Evolutionary conservation across 805 yeast species (phyloP), one percentile per base, ranked within the genome.

Genomic region (Cyberlindnera samutprakarnensis): DNA sequence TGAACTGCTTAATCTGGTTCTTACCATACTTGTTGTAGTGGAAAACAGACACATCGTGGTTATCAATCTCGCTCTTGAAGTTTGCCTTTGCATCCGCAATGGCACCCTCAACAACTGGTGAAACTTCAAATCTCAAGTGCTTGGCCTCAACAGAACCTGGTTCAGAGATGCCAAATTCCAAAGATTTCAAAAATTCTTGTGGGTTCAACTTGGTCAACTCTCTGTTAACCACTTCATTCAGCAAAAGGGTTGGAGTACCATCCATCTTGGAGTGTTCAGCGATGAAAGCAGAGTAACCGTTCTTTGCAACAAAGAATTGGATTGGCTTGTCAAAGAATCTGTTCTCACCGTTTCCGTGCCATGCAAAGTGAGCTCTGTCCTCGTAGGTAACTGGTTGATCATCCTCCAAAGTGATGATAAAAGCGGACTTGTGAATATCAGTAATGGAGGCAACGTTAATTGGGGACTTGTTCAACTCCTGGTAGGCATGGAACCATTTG

Each of bases 241-340:
- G 63, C 43, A 86, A 77, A 50, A 85, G 75, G 19, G 95, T 90
- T 53, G 96, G 95, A 8, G 96, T 85, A 41, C 97, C 98, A 59
- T 90, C 98, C 97, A 90, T 90, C 66, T 75, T 82, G 15, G 96
- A 86, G 65, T 90, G 98, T 64, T 90, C 98, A 41, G 95, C 96
- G 53, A 87, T 61, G 64, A 88, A 90, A 1, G 96, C 97, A 7
- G 96, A 84, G 41, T 76, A 68, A 38, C 92, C 95, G 57, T 86
- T 87, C 41, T 74, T 78, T 38, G 82, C 65, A 33, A 90, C 75
- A 46, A 87, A 71, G 56, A 85, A 78, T 64, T 90, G 92, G 38
- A 83, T 64, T 4, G 96, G 90, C 66, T 90, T 90, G 66, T 90
- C 97, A 57, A 72, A 90, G 66, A 71, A 90, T 49, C 98, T 71